Evolutionary conservation across 345 rosid species (phyloP).

Genomic region (Eucalyptus pauciflora): DNA sequence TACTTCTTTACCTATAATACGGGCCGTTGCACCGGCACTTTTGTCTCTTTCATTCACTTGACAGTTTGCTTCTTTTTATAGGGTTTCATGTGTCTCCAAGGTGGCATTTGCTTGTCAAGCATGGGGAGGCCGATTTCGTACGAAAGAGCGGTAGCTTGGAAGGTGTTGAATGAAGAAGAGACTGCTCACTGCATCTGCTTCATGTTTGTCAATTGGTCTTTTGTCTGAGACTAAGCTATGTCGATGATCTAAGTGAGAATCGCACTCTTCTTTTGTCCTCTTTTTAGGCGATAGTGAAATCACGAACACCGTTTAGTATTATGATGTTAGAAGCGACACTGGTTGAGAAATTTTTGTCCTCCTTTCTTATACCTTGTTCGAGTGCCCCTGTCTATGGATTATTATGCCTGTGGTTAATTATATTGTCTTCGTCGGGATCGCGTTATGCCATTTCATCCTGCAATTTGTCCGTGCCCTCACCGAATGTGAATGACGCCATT

Average conservation of each 20-base stretch:
- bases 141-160: slow-evolving; percentile 91
- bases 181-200: slow-evolving; percentile 84
- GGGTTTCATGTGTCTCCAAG: slow-evolving; percentile 82
- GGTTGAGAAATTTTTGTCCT: background rate
- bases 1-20: background rate
- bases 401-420: background rate
- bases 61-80: background rate
- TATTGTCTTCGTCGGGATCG: background rate
- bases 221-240: slow-evolving; percentile 27
- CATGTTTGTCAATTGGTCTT: slow-evolving; percentile 95
- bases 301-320: background rate
- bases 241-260: background rate
- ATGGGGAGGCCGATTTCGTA: slow-evolving; percentile 93
- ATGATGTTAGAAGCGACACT: background rate
- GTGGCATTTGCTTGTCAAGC: slow-evolving; percentile 90
- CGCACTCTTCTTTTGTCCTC: background rate
- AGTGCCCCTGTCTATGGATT: background rate
- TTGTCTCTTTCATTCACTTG: background rate
- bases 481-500: background rate
- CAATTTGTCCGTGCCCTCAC: background rate
- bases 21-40: background rate
- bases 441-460: background rate
- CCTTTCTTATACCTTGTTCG: background rate
- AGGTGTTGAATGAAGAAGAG: slow-evolving; percentile 82
- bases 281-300: background rate